phyloP scores from a whole-genome alignment of 2,329 filamentous ascomycete genomes.

The Daldinia sp. region DNA sequence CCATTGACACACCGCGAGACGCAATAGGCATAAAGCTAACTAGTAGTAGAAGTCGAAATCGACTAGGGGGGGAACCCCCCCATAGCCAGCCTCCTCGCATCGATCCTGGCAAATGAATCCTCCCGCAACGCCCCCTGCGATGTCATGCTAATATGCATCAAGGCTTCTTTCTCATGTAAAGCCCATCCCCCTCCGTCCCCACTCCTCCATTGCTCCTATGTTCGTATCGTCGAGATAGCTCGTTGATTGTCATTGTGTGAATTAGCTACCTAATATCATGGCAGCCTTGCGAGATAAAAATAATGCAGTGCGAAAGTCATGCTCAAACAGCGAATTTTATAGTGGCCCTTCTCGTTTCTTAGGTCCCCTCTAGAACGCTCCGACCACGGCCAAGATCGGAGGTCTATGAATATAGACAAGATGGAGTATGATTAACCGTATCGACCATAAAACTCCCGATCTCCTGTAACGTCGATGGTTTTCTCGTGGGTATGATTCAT shows the following conservation, averaged over 20 bases:
- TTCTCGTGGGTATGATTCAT: slow-evolving; percentile 48
- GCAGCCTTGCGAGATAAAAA: neutral
- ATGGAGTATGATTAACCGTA: slow-evolving; percentile 29
- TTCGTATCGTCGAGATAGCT: slow-evolving; percentile 2
- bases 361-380: slow-evolving; percentile 17
- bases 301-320: slow-evolving; percentile 4
- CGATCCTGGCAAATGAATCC: neutral
- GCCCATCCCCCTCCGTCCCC: neutral
- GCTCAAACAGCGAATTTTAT: slow-evolving; percentile 10
- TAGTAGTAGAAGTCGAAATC: neutral
- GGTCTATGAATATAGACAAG: slow-evolving; percentile 27
- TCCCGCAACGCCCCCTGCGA: slow-evolving; percentile 1
- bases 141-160: slow-evolving; percentile 1
- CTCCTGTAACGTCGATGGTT: slow-evolving; percentile 47
- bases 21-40: slow-evolving; percentile 1
- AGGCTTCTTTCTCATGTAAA: neutral
- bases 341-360: slow-evolving; percentile 1
- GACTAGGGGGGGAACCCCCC: neutral
- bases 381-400: slow-evolving; percentile 18
- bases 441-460: slow-evolving; percentile 41
- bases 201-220: neutral
- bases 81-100: neutral
- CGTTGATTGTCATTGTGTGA: neutral
- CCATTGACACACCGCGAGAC: slow-evolving; percentile 11
- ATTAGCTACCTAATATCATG: neutral